phyloP scores from a whole-genome alignment of 176 grass and related monocot genomes.

The Otatea glauca region DNA sequence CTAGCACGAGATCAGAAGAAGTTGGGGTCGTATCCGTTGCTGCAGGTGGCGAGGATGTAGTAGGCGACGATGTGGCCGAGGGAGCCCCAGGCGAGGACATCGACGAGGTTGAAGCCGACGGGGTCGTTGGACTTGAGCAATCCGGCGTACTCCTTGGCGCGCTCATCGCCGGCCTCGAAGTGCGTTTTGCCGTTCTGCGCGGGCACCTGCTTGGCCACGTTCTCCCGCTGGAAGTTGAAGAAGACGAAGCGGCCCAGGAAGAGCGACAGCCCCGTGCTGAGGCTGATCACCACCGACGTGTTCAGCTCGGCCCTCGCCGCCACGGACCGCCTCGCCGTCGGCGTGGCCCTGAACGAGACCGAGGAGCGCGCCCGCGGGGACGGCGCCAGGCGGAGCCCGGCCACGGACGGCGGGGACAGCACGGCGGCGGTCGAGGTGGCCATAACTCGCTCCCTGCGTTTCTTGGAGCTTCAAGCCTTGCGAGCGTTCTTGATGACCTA shows the following conservation, averaged over 20 bases:
- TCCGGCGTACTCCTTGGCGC: conserved; percentile 83
- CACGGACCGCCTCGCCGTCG: conserved; percentile 33
- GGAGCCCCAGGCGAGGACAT: conserved; percentile 90
- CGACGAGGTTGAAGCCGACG: conserved; percentile 97
- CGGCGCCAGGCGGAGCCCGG: conserved; percentile 62
- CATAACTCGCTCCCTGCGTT: conserved; percentile 23
- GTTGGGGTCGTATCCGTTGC: conserved; percentile 93
- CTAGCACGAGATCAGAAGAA: conserved; percentile 59
- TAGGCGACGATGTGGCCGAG: conserved; percentile 95
- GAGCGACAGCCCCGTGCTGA: conserved; percentile 94
- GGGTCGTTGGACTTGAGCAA: conserved; percentile 97
- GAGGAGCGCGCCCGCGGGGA: conserved; percentile 32
- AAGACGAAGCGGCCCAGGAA: conserved; percentile 97
- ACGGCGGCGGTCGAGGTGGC: conserved; percentile 51
- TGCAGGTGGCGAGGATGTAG: conserved; percentile 97
- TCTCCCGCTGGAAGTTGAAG: conserved; percentile 99
- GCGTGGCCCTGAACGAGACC: conserved; percentile 16
- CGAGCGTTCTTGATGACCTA: conserved; percentile 13
- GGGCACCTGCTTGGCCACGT: conserved; percentile 97
- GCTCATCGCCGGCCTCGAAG: conserved; percentile 90
- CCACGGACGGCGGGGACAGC: conserved; percentile 51
- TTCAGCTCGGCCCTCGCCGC: conserved; percentile 76
- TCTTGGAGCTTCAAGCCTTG: neutral
- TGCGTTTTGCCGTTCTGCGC: conserved; percentile 94
- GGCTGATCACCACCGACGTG: conserved; percentile 90